Evolutionary conservation across 2,329 filamentous ascomycete genomes (phyloP), one percentile per base, ranked within the genome.

Genomic region (Cercospora sesami): DNA sequence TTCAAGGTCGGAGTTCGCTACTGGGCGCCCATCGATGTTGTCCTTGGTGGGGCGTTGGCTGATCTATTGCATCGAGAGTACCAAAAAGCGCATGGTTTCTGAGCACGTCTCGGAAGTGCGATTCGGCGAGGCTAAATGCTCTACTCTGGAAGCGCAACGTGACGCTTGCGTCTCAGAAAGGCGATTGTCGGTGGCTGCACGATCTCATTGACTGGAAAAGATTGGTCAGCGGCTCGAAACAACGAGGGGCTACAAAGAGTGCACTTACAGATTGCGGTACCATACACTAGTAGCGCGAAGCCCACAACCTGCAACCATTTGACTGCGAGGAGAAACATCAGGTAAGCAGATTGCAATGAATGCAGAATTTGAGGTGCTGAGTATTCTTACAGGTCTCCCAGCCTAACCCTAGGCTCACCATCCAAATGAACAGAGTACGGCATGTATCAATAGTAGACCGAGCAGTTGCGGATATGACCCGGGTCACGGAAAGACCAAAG

Each of bases 361-460:
- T 16, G 21, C 18, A n/a, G 21, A 2, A 21, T 5, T 10, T 10
- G 21, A 39, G 21, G 7, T 31, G 18, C 33, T 28, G 8, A 57
- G 39, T 31, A 12, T 8, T 42, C 82, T 98, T 98, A 87, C 99
- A 98, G 0, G 88, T 90, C 82, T 99, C 95, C 95, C 95, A 99
- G 69, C 94, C 94, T 2, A 99, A 86, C 4, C 91, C 92, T 4
- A 99, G 87, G 18, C 93, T 96, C 14, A 97, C 92, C 30, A 99
- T 86, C 95, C 95, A 99, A 81, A 99, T 98, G 82, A 99, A 98
- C 1, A 99, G 87, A 0, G 95, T 99, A 48, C 94, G 89, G 84
- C 94, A 98, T 0, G 95, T 99, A 80, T 99, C 95, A 75, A 99
- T 98, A 33, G 94, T 98, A 33, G 93, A 96, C 69, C 95, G 89